Evolutionary conservation across 176 grass and related monocot species (phyloP).

Genomic region (Alloteropsis semialata): DNA sequence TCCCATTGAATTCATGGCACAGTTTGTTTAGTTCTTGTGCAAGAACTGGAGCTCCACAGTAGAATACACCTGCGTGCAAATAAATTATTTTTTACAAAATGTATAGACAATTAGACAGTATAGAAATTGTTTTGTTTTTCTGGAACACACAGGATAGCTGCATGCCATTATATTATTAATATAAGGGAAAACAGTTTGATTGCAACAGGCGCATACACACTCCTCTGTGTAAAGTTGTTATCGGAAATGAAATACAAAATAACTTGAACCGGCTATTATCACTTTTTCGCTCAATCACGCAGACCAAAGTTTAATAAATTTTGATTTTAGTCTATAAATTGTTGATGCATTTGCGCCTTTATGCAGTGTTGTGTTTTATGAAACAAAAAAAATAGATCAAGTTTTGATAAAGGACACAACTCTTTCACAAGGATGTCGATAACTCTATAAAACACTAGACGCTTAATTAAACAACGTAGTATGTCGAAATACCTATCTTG

Average conservation of each 20-base stretch:
- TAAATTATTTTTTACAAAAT: not conserved
- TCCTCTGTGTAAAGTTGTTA: not conserved
- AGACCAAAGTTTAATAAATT: not conserved
- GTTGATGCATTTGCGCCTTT: not conserved
- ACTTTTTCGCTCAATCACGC: not conserved
- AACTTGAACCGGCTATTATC: conserved; percentile 2
- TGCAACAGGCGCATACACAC: not conserved
- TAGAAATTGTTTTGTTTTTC: not conserved
- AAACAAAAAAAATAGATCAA: not conserved
- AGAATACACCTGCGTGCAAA: conserved; percentile 85
- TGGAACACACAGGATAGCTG: not conserved
- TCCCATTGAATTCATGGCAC: conserved; percentile 91
- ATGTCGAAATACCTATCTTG: conserved; percentile 78
- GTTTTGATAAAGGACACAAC: not conserved
- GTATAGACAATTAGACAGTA: not conserved
- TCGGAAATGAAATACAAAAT: not conserved
- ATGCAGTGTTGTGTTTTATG: not conserved
- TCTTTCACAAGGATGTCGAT: conserved; percentile 6
- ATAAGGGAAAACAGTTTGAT: not conserved
- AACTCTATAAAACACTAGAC: not conserved
- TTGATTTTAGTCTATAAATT: not conserved
- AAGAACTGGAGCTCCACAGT: conserved; percentile 88
- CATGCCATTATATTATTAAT: not conserved
- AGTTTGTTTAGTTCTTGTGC: conserved; percentile 90
- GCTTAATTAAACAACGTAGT: conserved; percentile 11